Evolutionary conservation across 176 grass and related monocot species (phyloP).

Genomic region (Dendrocalamus sinicus): DNA sequence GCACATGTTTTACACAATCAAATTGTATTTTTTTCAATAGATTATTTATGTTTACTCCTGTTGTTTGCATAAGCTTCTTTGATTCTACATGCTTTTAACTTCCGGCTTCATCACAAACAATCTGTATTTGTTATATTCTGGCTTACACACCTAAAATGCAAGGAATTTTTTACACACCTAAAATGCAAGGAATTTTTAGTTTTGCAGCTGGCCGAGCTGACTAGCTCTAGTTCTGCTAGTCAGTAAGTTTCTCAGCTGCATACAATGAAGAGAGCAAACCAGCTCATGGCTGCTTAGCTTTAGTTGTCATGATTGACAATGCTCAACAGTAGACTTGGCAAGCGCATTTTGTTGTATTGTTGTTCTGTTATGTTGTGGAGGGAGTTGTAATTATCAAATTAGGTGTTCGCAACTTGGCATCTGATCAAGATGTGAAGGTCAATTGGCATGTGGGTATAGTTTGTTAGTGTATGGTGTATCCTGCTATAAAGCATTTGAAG

Average conservation of each 20-base stretch:
- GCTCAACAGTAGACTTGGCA: constrained; percentile 36
- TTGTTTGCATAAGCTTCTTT: background rate
- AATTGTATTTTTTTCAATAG: background rate
- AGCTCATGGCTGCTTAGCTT: constrained; percentile 59
- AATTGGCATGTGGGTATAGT: background rate
- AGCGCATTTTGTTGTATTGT: background rate
- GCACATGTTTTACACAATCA: background rate
- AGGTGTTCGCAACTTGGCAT: constrained; percentile 5
- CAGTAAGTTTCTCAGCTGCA: constrained; percentile 62
- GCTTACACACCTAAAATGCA: background rate
- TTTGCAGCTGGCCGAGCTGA: constrained; percentile 73
- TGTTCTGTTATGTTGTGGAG: background rate
- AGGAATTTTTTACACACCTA: background rate
- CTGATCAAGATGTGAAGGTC: background rate
- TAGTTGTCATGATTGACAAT: constrained; percentile 55
- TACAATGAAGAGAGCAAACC: constrained; percentile 59
- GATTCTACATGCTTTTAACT: background rate
- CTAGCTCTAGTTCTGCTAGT: constrained; percentile 46
- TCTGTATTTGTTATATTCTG: background rate
- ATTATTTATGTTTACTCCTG: background rate
- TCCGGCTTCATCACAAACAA: background rate
- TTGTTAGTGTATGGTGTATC: background rate
- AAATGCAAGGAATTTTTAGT: background rate
- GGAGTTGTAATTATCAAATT: background rate
- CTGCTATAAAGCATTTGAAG: background rate